These are phyloP conservation scores for Neoboletus brunneissimus DNA, from an alignment of 768 basidiomycete genomes.

Conservation along the genomic window DNA sequence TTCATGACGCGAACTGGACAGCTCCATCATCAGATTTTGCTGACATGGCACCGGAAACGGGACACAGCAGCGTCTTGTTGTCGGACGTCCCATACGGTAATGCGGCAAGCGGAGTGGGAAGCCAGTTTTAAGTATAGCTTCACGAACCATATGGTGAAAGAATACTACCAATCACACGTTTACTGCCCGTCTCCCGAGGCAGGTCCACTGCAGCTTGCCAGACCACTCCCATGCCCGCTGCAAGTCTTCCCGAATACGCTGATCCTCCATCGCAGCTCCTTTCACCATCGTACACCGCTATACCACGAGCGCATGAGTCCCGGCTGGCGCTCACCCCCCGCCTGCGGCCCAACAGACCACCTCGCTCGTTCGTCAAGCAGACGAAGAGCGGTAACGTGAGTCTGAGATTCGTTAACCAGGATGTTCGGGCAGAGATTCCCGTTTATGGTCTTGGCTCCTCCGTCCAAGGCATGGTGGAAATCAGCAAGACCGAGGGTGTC, in stretches of 20 bases:
- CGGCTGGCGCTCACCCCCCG: constrained; percentile 47
- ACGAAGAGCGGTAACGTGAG: constrained; percentile 51
- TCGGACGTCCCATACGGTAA: constrained; percentile 9
- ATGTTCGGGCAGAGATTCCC: constrained; percentile 49
- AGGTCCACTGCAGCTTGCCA: constrained; percentile 14
- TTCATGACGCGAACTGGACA: background rate
- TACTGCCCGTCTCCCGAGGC: background rate
- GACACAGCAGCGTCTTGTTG: background rate
- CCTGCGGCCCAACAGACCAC: constrained; percentile 35
- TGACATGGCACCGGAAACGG: background rate
- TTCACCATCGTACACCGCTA: constrained; percentile 51
- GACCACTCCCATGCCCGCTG: constrained; percentile 48
- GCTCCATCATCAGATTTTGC: background rate
- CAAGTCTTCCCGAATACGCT: constrained; percentile 51
- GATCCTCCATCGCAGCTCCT: constrained; percentile 36
- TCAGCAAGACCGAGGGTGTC: constrained; percentile 53
- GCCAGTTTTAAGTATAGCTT: constrained; percentile 33
- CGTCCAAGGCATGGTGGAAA: constrained; percentile 55
- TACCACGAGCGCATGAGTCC: constrained; percentile 53
- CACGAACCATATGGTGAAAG: constrained; percentile 28
- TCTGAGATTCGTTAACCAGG: constrained; percentile 53
- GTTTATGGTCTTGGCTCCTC: constrained; percentile 51
- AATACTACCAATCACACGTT: constrained; percentile 24
- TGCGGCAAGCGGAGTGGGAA: constrained; percentile 32
- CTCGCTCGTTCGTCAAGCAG: constrained; percentile 56